phyloP scores from a whole-genome alignment of 2,329 filamentous ascomycete genomes.

The Microcyclospora tardicrescens region DNA sequence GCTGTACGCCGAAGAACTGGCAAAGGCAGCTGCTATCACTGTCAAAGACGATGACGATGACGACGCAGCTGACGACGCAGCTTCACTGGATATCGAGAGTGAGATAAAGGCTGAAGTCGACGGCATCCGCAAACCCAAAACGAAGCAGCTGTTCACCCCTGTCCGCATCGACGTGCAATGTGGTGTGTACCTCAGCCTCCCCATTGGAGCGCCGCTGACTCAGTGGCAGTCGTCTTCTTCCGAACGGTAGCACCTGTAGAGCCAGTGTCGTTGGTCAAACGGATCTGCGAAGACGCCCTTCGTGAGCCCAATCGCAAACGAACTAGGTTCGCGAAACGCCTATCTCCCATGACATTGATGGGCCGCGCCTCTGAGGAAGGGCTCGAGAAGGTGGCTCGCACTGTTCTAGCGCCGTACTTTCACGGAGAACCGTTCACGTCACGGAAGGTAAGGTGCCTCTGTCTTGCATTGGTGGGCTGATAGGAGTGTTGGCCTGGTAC shows the following conservation, averaged over 20 bases:
- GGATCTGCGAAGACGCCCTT: constrained; percentile 44
- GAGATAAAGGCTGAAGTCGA: constrained; percentile 61
- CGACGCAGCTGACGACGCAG: constrained; percentile 26
- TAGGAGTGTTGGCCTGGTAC: too few relatives aligned
- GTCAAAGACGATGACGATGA: constrained; percentile 11
- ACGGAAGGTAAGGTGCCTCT: constrained; percentile 35
- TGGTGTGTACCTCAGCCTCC: constrained; percentile 26
- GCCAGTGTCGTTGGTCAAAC: constrained; percentile 46
- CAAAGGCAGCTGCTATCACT: not conserved
- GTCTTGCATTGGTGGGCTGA: too few relatives aligned
- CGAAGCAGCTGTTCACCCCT: constrained; percentile 38
- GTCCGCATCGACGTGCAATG: constrained; percentile 44
- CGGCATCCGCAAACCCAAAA: constrained; percentile 41
- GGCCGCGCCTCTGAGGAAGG: constrained; percentile 58
- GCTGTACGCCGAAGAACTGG: constrained; percentile 35
- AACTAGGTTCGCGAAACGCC: constrained; percentile 45
- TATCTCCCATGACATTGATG: constrained; percentile 46
- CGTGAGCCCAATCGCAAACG: constrained; percentile 38
- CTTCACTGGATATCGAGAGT: constrained; percentile 51
- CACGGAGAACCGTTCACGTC: constrained; percentile 35
- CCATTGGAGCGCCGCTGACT: not conserved
- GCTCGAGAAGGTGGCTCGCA: constrained; percentile 49
- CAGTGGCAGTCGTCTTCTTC: constrained; percentile 43
- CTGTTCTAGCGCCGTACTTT: constrained; percentile 54
- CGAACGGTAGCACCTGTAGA: constrained; percentile 44